Evolutionary conservation across 2,329 filamentous ascomycete genomes (phyloP).

Genomic region (Fonsecaea nubica): DNA sequence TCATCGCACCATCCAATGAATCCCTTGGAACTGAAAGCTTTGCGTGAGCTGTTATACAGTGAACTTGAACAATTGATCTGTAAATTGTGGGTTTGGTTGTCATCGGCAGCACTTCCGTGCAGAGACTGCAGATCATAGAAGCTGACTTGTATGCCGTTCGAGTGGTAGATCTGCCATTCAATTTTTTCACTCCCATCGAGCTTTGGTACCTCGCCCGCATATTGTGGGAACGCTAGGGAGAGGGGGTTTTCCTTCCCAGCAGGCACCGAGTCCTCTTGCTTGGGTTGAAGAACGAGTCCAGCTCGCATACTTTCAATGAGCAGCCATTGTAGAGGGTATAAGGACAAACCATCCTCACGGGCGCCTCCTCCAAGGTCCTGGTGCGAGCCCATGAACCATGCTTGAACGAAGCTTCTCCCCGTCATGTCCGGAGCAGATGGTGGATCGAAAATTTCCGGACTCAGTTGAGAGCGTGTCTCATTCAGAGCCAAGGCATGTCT

Average conservation of each 20-base stretch:
- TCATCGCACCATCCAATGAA: constrained; percentile 38
- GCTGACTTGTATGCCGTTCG: constrained; percentile 34
- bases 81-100: constrained; percentile 32
- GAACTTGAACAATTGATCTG: constrained; percentile 26
- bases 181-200: constrained; percentile 32
- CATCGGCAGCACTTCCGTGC: constrained; percentile 21
- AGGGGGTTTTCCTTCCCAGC: constrained; percentile 17
- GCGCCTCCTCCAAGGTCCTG: constrained; percentile 49
- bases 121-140: constrained; percentile 36
- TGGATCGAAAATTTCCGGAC: constrained; percentile 40
- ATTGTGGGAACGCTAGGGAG: constrained; percentile 36
- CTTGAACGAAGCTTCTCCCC: constrained; percentile 45
- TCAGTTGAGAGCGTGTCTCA: constrained; percentile 45
- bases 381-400: constrained; percentile 51
- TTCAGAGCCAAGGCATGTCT: constrained; percentile 51
- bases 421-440: constrained; percentile 34
- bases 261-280: not conserved
- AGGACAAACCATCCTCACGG: constrained; percentile 47
- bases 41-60: constrained; percentile 33
- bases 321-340: constrained; percentile 55
- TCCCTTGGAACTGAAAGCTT: constrained; percentile 31
- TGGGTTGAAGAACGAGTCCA: constrained; percentile 43
- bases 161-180: constrained; percentile 35
- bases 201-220: constrained; percentile 32
- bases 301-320: constrained; percentile 45